Evolutionary conservation across 2,329 filamentous ascomycete species (phyloP).

Genomic region (Epichloe sp.): DNA sequence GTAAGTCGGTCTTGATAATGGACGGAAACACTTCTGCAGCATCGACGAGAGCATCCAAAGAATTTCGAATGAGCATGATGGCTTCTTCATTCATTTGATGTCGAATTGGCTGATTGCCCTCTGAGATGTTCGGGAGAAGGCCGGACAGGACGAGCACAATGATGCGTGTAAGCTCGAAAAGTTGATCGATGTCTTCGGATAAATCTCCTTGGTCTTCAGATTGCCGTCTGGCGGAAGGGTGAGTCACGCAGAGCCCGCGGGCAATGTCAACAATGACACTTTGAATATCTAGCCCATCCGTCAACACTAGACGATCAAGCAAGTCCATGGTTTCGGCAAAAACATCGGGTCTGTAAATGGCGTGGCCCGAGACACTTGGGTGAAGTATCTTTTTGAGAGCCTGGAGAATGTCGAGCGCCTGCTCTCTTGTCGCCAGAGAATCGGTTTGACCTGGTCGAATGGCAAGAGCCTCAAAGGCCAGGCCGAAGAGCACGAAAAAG

Average conservation of each 20-base stretch:
- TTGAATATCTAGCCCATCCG: conserved; percentile 80
- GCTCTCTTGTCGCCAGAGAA: conserved; percentile 55
- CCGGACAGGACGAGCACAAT: conserved; percentile 88
- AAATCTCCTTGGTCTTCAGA: conserved; percentile 56
- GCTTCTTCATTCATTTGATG: conserved; percentile 81
- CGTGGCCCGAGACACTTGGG: conserved; percentile 87
- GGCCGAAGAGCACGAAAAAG: conserved; percentile 95
- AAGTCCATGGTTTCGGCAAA: conserved; percentile 97
- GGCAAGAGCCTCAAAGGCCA: conserved; percentile 90
- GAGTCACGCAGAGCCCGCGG: conserved; percentile 74
- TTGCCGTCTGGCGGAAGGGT: conserved; percentile 64
- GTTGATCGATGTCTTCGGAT: conserved; percentile 92
- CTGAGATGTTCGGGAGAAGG: conserved; percentile 68
- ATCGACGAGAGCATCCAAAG: conserved; percentile 80
- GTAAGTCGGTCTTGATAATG: conserved; percentile 91
- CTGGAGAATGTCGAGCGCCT: conserved; percentile 77
- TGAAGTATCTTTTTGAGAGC: conserved; percentile 91
- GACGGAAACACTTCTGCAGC: conserved; percentile 91
- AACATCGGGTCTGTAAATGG: conserved; percentile 89
- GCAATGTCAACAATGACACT: conserved; percentile 89
- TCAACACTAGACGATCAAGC: conserved; percentile 81
- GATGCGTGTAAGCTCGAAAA: conserved; percentile 92
- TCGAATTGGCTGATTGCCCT: conserved; percentile 50
- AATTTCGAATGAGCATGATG: conserved; percentile 62
- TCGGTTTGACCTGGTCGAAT: conserved; percentile 47